Evolutionary conservation across 1,139 yeast species (phyloP).

Genomic region (Pneumocystis sp.): DNA sequence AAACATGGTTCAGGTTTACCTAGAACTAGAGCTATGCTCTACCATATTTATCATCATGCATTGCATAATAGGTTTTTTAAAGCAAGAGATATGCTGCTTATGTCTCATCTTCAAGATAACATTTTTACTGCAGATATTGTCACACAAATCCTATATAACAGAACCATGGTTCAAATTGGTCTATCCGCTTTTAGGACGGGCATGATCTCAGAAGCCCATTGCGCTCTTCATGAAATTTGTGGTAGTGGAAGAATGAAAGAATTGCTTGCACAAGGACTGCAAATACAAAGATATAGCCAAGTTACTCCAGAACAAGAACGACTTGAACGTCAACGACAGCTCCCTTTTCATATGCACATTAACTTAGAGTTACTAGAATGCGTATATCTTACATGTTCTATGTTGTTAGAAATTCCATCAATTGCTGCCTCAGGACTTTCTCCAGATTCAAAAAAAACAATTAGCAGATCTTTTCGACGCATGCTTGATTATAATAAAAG

Average conservation of each 20-base stretch:
- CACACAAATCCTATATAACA: constrained; percentile 81
- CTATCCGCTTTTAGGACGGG: constrained; percentile 90
- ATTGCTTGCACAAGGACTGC: constrained; percentile 83
- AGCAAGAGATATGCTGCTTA: constrained; percentile 77
- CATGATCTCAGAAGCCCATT: constrained; percentile 72
- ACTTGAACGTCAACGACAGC: constrained; percentile 58
- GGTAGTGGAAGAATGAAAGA: constrained; percentile 80
- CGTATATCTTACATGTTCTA: constrained; percentile 78
- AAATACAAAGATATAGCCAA: constrained; percentile 40
- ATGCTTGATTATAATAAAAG: constrained; percentile 86
- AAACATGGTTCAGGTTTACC: constrained; percentile 51
- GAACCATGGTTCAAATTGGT: constrained; percentile 92
- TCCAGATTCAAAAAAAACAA: constrained; percentile 39
- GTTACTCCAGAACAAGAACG: constrained; percentile 32
- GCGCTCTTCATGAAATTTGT: constrained; percentile 74
- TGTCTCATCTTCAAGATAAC: constrained; percentile 68
- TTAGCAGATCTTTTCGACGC: constrained; percentile 77
- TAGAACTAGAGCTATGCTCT: constrained; percentile 71
- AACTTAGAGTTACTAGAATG: constrained; percentile 90
- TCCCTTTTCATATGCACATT: constrained; percentile 98
- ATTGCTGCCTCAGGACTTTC: constrained; percentile 46
- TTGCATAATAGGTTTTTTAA: constrained; percentile 66
- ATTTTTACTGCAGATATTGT: constrained; percentile 74
- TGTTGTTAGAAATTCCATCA: constrained; percentile 82
- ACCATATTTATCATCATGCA: constrained; percentile 81